These are phyloP conservation scores for Trichomonascaceae sp. DNA, from an alignment of 1,139 yeast species.

Conservation along the genomic window DNA sequence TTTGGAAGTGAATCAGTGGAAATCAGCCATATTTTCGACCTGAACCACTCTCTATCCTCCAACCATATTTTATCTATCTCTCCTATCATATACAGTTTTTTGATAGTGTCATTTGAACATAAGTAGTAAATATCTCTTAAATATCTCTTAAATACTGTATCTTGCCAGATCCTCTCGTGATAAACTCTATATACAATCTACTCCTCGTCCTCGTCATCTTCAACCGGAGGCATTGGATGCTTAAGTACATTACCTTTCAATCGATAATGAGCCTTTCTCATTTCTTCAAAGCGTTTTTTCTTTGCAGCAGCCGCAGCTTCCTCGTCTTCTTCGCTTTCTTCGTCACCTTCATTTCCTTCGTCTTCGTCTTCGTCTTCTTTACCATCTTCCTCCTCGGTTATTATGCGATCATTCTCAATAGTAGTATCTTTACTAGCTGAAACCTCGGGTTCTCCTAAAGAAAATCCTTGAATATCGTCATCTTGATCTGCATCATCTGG, in stretches of 20 bases:
- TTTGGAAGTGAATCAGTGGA: constrained; percentile 22
- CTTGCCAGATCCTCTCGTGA: too few relatives aligned
- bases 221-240: constrained; percentile 23
- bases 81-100: background rate
- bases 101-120: background rate
- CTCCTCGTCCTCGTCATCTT: constrained; percentile 27
- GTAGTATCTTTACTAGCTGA: constrained; percentile 21
- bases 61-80: background rate
- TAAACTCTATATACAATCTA: constrained; percentile 10
- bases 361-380: constrained; percentile 33
- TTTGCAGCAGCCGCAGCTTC: constrained; percentile 53
- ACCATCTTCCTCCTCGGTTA: constrained; percentile 29
- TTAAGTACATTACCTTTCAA: constrained; percentile 49
- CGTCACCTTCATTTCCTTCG: background rate
- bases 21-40: too few relatives aligned
- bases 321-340: constrained; percentile 38
- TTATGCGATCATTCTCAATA: constrained; percentile 26
- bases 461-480: constrained; percentile 42
- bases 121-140: background rate
- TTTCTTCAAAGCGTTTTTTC: constrained; percentile 64
- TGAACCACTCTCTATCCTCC: too few relatives aligned
- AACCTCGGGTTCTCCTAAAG: constrained; percentile 50
- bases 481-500: constrained; percentile 54
- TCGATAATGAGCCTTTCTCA: constrained; percentile 73
- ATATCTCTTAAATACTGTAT: background rate